These are phyloP conservation scores for Anisodus acutangulus DNA, from an alignment of 257 asterid genomes.

Conservation along the genomic window DNA sequence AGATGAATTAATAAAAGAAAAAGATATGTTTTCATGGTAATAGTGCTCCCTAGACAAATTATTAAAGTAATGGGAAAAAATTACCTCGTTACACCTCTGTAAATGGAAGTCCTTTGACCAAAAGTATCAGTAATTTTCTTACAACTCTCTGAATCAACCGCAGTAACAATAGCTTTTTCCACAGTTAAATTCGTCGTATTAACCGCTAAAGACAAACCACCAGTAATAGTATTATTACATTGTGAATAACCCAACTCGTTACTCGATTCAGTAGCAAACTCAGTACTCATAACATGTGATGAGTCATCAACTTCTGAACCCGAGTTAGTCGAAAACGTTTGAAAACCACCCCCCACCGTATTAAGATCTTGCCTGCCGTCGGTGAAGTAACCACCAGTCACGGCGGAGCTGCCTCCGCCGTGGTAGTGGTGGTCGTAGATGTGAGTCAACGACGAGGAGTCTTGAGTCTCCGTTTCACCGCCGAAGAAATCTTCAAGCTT, in stretches of 20 bases:
- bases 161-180: constrained; percentile 52
- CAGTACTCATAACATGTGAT: background rate
- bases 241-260: constrained; percentile 66
- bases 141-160: constrained; percentile 52
- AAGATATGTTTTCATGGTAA: no score
- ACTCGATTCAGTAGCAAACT: constrained; percentile 51
- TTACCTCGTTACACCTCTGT: constrained; percentile 96
- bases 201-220: constrained; percentile 59
- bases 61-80: background rate
- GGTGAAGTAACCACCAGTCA: background rate
- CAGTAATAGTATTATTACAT: constrained; percentile 30
- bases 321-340: constrained; percentile 72
- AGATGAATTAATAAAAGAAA: no score
- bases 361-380: constrained; percentile 60
- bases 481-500: constrained; percentile 80
- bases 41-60: background rate
- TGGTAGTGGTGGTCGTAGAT: constrained; percentile 49
- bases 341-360: constrained; percentile 55
- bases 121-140: constrained; percentile 76
- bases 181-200: background rate
- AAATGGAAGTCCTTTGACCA: constrained; percentile 92
- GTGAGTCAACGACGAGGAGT: constrained; percentile 54
- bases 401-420: background rate
- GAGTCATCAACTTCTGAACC: constrained; percentile 74
- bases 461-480: constrained; percentile 30